Evolutionary conservation across 306 rosid species (phyloP).

Genomic region (Heteromeles arbutifolia): DNA sequence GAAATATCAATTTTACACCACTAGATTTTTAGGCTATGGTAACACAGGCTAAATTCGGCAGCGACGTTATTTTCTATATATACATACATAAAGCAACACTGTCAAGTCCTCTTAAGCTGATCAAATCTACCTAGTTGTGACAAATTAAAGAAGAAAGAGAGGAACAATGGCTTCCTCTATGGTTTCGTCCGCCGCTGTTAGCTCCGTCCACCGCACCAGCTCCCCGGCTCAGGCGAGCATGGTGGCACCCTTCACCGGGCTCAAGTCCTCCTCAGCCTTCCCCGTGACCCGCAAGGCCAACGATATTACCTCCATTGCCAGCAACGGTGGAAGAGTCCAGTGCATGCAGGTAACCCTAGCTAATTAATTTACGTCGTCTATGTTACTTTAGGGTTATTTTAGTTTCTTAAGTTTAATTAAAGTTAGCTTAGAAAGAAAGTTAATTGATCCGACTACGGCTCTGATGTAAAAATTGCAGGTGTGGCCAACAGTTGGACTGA

Average conservation of each 20-base stretch:
- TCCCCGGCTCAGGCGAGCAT: slow-evolving; percentile 44
- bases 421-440: background rate
- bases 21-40: background rate
- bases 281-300: slow-evolving; percentile 49
- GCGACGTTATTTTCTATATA: background rate
- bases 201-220: slow-evolving; percentile 39
- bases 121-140: background rate
- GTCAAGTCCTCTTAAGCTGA: background rate
- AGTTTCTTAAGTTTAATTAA: background rate
- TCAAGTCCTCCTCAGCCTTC: slow-evolving; percentile 49
- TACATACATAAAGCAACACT: background rate
- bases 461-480: slow-evolving; percentile 34
- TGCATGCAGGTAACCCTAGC: slow-evolving; percentile 49
- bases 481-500: slow-evolving; percentile 62
- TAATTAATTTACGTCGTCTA: background rate
- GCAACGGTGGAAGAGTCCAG: slow-evolving; percentile 67
- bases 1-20: background rate
- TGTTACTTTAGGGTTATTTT: background rate
- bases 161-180: slow-evolving; percentile 53
- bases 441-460: background rate
- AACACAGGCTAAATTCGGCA: background rate
- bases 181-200: slow-evolving; percentile 44
- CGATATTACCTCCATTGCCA: slow-evolving; percentile 59
- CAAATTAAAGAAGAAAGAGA: background rate
- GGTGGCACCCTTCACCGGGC: slow-evolving; percentile 70